These are phyloP conservation scores for Colletotrichum orchidophilum DNA, from an alignment of 2,329 filamentous ascomycete genomes.

Conservation along the genomic window DNA sequence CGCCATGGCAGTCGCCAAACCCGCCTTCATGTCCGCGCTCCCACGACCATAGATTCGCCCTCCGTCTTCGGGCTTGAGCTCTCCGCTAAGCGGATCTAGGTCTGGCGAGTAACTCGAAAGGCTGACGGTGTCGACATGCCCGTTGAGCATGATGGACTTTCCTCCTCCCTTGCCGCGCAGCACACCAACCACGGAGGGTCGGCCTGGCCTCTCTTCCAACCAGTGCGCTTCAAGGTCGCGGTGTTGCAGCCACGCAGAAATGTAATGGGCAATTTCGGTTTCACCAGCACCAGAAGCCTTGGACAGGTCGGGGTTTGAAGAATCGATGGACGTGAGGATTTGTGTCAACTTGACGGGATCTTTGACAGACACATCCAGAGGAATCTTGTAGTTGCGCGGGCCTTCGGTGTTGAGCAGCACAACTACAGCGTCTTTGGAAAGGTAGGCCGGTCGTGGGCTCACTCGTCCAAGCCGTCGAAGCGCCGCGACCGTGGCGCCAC, in stretches of 20 bases:
- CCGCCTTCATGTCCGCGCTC: conserved; percentile 61
- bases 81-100: conserved; percentile 54
- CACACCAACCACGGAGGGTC: conserved; percentile 61
- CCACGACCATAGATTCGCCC: conserved; percentile 57
- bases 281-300: conserved; percentile 55
- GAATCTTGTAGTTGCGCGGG: conserved; percentile 59
- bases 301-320: conserved; percentile 55
- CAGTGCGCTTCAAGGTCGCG: conserved; percentile 60
- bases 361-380: conserved; percentile 50
- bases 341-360: conserved; percentile 55
- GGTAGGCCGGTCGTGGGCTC: conserved; percentile 42
- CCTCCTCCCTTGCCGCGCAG: conserved; percentile 56
- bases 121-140: conserved; percentile 63
- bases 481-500: conserved; percentile 66
- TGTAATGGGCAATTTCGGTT: conserved; percentile 54
- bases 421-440: conserved; percentile 62
- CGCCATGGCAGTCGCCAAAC: conserved; percentile 56
- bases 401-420: conserved; percentile 76
- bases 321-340: conserved; percentile 57
- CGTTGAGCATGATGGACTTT: conserved; percentile 61
- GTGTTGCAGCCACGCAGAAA: conserved; percentile 60
- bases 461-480: conserved; percentile 55
- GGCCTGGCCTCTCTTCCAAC: conserved; percentile 54
- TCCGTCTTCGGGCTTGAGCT: conserved; percentile 41
- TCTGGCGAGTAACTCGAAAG: conserved; percentile 51